Percentiles rank a stretch among this genome's conserved stretches.
phyloP scores from a whole-genome alignment of 192 early-diverging fungal genomes.

The Backusella liffmaniae region DNA sequence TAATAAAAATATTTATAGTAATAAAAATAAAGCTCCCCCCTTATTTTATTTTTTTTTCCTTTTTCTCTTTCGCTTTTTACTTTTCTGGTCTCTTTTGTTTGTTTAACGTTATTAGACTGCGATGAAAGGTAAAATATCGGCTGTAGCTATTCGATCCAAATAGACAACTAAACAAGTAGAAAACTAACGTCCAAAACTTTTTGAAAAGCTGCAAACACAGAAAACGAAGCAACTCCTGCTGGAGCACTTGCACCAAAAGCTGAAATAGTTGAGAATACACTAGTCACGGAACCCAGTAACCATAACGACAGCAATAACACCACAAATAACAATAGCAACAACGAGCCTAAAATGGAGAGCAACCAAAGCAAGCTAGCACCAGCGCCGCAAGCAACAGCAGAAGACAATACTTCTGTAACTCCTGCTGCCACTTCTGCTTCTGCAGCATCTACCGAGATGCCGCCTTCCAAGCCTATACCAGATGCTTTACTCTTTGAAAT shows the following conservation, averaged over 20 bases:
- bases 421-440: background rate
- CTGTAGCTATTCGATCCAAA: background rate
- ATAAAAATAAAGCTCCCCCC: conserved; percentile 7
- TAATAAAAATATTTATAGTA: background rate
- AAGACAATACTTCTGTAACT: background rate
- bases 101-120: background rate
- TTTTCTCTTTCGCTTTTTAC: background rate
- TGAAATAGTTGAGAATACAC: background rate
- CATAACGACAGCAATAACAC: background rate
- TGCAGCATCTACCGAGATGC: conserved; percentile 8
- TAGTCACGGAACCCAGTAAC: background rate
- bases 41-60: background rate
- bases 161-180: background rate
- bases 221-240: conserved; percentile 5
- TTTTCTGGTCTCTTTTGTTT: background rate
- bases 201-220: background rate
- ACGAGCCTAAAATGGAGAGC: background rate
- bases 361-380: background rate
- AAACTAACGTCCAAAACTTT: background rate
- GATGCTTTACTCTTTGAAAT: conserved; percentile 5
- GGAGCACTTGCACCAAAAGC: conserved; percentile 5
- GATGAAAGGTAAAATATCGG: background rate
- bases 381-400: background rate
- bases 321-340: background rate
- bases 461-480: background rate